phyloP scores from a whole-genome alignment of 192 early-diverging fungal species.

The Backusella morwellensis region DNA sequence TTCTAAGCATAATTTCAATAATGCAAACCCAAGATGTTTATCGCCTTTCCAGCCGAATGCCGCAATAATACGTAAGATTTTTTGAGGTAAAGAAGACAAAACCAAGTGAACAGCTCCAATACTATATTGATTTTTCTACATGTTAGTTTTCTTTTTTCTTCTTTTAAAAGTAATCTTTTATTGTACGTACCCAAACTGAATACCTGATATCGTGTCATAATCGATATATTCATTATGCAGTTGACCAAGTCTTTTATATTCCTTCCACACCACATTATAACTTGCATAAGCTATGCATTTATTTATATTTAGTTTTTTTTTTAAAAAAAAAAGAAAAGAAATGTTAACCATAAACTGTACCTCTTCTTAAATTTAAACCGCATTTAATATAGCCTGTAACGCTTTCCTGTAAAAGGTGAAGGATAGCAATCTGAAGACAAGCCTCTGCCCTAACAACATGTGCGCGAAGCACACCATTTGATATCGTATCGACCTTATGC shows the following conservation, averaged over 20 bases:
- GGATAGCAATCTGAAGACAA: conserved; percentile 24
- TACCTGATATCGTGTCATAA: conserved; percentile 35
- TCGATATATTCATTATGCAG: conserved; percentile 33
- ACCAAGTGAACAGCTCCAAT: conserved; percentile 37
- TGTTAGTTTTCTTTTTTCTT: not conserved
- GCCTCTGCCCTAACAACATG: conserved; percentile 29
- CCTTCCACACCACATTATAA: conserved; percentile 38
- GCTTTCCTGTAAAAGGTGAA: conserved; percentile 27
- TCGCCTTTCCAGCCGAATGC: conserved; percentile 54
- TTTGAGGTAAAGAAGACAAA: conserved; percentile 30
- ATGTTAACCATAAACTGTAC: no score
- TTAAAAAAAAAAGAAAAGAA: not conserved
- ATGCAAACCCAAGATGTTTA: conserved; percentile 51
- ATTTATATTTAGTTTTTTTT: not conserved
- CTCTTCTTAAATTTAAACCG: conserved; percentile 40
- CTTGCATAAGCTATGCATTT: conserved; percentile 25
- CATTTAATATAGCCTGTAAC: conserved; percentile 27
- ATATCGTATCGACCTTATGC: conserved; percentile 14
- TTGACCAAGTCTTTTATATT: conserved; percentile 39
- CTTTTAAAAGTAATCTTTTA: not conserved
- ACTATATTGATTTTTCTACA: conserved; percentile 2
- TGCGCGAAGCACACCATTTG: conserved; percentile 31
- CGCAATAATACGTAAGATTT: conserved; percentile 36
- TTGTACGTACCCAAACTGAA: conserved; percentile 34
- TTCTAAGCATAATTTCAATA: conserved; percentile 45